A percentile compares a stretch with the other conserved stretches of the same genome.
Conservation (phyloP, 2,329 filamentous ascomycete species). For the Xylaria sp. region DNA sequence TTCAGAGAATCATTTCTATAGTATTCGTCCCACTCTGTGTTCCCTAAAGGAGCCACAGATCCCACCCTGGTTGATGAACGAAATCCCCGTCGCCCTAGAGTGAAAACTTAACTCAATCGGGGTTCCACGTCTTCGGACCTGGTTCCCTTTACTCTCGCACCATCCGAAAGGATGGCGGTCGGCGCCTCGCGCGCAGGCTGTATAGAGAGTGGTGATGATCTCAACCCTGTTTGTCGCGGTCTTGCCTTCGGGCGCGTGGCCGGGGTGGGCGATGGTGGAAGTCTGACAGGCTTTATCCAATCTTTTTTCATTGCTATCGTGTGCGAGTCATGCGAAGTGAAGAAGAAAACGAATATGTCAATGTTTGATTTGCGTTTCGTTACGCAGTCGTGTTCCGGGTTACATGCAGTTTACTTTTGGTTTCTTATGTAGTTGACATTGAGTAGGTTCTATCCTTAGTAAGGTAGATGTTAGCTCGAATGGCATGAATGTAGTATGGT, state of each 20-base stretch:
- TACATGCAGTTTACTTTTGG: background rate
- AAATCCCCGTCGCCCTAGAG: constrained; percentile 87
- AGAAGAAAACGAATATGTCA: no score
- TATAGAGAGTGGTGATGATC: constrained; percentile 96
- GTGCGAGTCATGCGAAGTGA: constrained; percentile 55
- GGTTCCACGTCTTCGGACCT: constrained; percentile 45
- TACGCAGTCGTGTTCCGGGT: background rate
- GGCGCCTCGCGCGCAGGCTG: constrained; percentile 49
- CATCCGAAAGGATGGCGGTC: constrained; percentile 67
- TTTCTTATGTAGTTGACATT: no score
- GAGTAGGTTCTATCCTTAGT: no score
- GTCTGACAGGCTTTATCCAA: constrained; percentile 75
- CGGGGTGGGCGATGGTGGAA: constrained; percentile 84
- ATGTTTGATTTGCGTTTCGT: no score
- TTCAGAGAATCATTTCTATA: constrained; percentile 95
- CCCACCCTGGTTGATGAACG: constrained; percentile 94
- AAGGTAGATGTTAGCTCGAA: no score
- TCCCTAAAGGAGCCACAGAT: constrained; percentile 92
- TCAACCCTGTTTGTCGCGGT: constrained; percentile 72
- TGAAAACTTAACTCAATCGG: constrained; percentile 64
- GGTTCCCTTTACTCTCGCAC: constrained; percentile 58
- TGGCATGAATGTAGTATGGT: no score
- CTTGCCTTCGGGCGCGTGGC: constrained; percentile 77
- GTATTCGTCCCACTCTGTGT: constrained; percentile 91
- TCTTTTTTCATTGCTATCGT: constrained; percentile 59